Percentiles rank a stretch among this genome's conserved stretches.
These are phyloP conservation scores for Epichloe brachyelytri DNA, from an alignment of 2,329 filamentous ascomycete species.

Conservation along the genomic window DNA sequence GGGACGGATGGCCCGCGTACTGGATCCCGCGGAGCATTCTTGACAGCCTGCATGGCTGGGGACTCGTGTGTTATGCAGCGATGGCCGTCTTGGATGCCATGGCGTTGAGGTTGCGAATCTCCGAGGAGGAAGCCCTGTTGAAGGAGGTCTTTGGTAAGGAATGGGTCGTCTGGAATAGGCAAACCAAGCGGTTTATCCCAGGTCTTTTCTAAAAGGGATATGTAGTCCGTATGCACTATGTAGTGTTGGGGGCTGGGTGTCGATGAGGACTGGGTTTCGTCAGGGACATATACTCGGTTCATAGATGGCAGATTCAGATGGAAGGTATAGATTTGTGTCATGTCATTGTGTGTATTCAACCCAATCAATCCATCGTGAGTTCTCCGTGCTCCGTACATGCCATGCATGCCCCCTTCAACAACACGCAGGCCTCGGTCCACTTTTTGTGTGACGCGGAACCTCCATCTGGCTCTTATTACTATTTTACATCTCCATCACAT, in stretches of 20 bases:
- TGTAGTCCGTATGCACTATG: not conserved
- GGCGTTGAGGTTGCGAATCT: constrained; percentile 20
- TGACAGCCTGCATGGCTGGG: not conserved
- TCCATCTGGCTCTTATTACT: not conserved
- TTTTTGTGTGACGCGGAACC: not conserved
- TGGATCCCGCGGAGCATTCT: constrained; percentile 19
- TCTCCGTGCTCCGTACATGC: no score
- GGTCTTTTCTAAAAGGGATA: not conserved
- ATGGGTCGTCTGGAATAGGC: constrained; percentile 35
- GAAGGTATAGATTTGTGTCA: no score
- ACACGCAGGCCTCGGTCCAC: not conserved
- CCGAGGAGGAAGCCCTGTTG: constrained; percentile 39
- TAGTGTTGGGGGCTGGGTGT: not conserved
- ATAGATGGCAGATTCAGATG: no score
- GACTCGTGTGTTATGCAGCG: not conserved
- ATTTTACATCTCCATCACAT: not conserved
- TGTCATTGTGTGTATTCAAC: no score
- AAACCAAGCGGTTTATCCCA: constrained; percentile 37
- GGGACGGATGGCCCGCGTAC: constrained; percentile 27
- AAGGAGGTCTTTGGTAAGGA: constrained; percentile 29
- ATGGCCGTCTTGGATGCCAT: not conserved
- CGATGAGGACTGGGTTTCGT: no score
- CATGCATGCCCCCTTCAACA: not conserved
- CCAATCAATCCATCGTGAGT: no score
- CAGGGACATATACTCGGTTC: no score